Percentiles rank a stretch among this genome's conserved stretches.
These are phyloP conservation scores for Botryotinia convoluta DNA, from an alignment of 2,329 filamentous ascomycete species.

Conservation along the genomic window DNA sequence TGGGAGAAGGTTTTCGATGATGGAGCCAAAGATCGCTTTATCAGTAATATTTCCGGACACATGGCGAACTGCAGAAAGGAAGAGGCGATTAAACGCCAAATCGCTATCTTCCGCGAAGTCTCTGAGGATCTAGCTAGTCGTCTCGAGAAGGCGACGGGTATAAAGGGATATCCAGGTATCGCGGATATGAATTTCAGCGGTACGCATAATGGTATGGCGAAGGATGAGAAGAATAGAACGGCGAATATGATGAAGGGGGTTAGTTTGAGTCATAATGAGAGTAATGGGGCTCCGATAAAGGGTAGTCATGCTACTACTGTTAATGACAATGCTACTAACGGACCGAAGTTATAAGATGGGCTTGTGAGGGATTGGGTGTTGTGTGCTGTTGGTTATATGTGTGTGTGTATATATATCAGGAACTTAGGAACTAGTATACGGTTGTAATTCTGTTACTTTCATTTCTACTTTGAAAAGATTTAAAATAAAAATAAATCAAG, in stretches of 20 bases:
- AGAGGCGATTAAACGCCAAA: slow-evolving; percentile 56
- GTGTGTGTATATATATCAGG: background rate
- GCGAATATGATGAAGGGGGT: slow-evolving; percentile 50
- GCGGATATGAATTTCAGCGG: slow-evolving; percentile 56
- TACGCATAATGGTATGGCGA: slow-evolving; percentile 57
- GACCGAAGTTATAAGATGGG: background rate
- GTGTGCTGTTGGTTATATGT: background rate
- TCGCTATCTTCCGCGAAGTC: slow-evolving; percentile 58
- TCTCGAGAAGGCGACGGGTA: slow-evolving; percentile 53
- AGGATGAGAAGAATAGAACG: slow-evolving; percentile 44
- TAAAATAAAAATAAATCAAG: background rate
- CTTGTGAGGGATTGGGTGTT: background rate
- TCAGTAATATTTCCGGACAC: slow-evolving; percentile 58
- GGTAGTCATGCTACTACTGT: slow-evolving; percentile 21
- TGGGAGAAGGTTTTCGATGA: slow-evolving; percentile 43
- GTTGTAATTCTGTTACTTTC: background rate
- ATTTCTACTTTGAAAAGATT: background rate
- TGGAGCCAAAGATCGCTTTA: slow-evolving; percentile 56
- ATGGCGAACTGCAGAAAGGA: slow-evolving; percentile 51
- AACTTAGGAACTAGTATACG: background rate
- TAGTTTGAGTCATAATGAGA: slow-evolving; percentile 39
- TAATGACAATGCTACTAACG: background rate
- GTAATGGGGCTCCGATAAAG: slow-evolving; percentile 48
- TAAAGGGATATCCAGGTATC: slow-evolving; percentile 60
- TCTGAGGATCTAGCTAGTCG: slow-evolving; percentile 52